Conservation (phyloP, 176 grass and related monocot genomes). For the Luzula sylvatica region DNA sequence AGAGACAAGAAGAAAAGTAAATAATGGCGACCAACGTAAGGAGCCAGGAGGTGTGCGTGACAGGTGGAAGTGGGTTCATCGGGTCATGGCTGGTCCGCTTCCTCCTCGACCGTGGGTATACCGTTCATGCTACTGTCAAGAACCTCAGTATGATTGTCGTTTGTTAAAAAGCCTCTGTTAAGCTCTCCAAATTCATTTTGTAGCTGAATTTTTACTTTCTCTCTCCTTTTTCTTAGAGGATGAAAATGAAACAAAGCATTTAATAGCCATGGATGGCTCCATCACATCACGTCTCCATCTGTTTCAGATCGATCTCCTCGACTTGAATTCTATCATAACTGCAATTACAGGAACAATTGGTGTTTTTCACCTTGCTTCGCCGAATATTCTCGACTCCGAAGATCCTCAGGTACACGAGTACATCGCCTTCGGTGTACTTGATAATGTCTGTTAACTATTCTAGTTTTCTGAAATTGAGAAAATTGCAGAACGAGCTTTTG, state of each 20-base stretch:
- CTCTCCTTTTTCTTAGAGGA: conserved; percentile 20
- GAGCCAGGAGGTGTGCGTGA: conserved; percentile 40
- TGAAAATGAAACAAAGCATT: conserved; percentile 52
- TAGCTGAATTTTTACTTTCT: neutral
- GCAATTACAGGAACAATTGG: conserved; percentile 32
- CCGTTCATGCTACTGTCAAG: conserved; percentile 67
- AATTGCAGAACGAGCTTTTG: conserved; percentile 29
- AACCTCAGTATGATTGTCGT: conserved; percentile 27
- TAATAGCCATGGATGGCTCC: conserved; percentile 32
- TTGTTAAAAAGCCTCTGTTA: too few relatives aligned
- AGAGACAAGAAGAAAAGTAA: too few relatives aligned
- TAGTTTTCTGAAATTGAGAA: neutral
- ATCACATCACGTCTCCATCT: conserved; percentile 23
- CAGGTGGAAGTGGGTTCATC: conserved; percentile 76
- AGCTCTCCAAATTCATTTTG: neutral
- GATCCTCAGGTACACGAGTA: conserved; percentile 44
- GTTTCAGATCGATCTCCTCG: conserved; percentile 53
- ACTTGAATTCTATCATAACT: conserved; percentile 18
- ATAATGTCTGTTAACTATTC: too few relatives aligned
- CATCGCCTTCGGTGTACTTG: too few relatives aligned
- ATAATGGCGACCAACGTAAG: too few relatives aligned
- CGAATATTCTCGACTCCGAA: neutral
- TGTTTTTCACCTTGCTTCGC: conserved; percentile 56
- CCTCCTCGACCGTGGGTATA: conserved; percentile 63
- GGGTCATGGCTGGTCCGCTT: conserved; percentile 66